A percentile compares a stretch with the other conserved stretches of the same genome.
Evolutionary conservation across 2,329 filamentous ascomycete genomes (phyloP).

Genomic region (Penicillium sp.): DNA sequence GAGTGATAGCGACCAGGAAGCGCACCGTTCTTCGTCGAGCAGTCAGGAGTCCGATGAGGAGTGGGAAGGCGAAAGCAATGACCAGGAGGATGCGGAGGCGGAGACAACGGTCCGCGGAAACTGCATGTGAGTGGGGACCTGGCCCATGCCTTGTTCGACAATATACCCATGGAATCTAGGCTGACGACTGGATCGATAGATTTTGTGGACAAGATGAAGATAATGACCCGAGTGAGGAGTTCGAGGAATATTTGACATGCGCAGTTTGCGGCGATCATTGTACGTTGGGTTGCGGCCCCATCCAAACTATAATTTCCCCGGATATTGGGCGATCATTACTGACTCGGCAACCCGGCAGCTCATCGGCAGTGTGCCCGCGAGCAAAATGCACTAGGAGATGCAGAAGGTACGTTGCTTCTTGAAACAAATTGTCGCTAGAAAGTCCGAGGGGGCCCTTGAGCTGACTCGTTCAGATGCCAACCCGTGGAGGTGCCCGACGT

Average conservation of each 20-base stretch:
- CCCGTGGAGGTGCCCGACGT: conserved; percentile 55
- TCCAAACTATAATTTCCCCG: too few species aligned
- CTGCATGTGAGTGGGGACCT: conserved; percentile 53
- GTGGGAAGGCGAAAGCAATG: conserved; percentile 43
- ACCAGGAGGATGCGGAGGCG: conserved; percentile 37
- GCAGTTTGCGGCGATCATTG: conserved; percentile 70
- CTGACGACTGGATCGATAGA: conserved; percentile 46
- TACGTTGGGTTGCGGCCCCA: conserved; percentile 46
- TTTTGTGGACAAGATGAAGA: conserved; percentile 80
- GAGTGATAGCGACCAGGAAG: conserved; percentile 46
- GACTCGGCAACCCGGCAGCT: conserved; percentile 53
- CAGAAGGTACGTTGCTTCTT: conserved; percentile 58
- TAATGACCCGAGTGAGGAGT: conserved; percentile 70
- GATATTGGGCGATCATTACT: conserved; percentile 20
- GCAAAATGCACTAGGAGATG: conserved; percentile 53
- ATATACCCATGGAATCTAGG: too few species aligned
- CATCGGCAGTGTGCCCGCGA: conserved; percentile 82
- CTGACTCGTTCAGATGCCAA: too few species aligned
- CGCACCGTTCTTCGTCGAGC: too few species aligned
- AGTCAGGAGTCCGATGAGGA: conserved; percentile 51
- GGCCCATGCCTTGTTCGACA: too few species aligned
- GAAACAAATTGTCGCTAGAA: not conserved
- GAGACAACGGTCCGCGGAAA: conserved; percentile 45
- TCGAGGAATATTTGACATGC: conserved; percentile 69
- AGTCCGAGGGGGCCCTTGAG: too few species aligned